Evolutionary conservation across 495 filamentous ascomycete species (phyloP).

Genomic region (Penicillium cinerascens): DNA sequence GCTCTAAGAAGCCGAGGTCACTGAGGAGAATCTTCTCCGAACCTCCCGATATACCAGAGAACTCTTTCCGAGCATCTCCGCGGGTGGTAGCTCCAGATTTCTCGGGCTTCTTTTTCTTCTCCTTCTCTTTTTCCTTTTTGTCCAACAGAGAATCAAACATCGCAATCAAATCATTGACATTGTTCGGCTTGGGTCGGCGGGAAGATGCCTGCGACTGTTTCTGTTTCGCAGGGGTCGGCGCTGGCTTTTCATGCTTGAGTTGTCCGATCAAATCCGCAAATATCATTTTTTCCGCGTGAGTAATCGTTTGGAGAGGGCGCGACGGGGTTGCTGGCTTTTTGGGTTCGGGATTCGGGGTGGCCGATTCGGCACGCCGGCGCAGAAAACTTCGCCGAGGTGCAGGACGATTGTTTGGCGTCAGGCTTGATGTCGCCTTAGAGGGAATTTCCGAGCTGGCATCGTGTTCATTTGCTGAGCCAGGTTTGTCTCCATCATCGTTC

Average conservation of each 20-base stretch:
- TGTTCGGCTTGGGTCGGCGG: slow-evolving; percentile 12
- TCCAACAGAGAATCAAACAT: slow-evolving; percentile 29
- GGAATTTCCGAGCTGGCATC: neutral
- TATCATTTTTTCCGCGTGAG: slow-evolving; percentile 21
- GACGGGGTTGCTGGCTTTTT: neutral
- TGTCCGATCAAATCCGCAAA: slow-evolving; percentile 28
- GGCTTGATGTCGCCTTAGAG: neutral
- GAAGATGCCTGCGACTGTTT: neutral
- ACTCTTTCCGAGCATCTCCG: neutral
- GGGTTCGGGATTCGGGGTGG: neutral
- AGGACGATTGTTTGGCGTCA: neutral
- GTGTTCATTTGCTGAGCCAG: neutral
- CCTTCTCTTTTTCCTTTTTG: slow-evolving; percentile 13
- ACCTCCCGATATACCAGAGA: neutral
- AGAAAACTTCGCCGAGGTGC: slow-evolving; percentile 26
- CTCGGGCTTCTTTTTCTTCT: neutral
- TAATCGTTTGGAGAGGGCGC: slow-evolving; percentile 17
- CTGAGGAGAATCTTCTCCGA: slow-evolving; percentile 11
- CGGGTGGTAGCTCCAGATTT: neutral
- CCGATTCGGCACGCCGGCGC: slow-evolving; percentile 20
- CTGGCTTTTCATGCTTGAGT: slow-evolving; percentile 9
- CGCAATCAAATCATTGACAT: slow-evolving; percentile 26
- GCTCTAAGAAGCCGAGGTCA: slow-evolving; percentile 22
- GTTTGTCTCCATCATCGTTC: neutral
- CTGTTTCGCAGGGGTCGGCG: neutral